phyloP scores from a whole-genome alignment of 2,329 filamentous ascomycete species.

The Dactylellina drechsleri region DNA sequence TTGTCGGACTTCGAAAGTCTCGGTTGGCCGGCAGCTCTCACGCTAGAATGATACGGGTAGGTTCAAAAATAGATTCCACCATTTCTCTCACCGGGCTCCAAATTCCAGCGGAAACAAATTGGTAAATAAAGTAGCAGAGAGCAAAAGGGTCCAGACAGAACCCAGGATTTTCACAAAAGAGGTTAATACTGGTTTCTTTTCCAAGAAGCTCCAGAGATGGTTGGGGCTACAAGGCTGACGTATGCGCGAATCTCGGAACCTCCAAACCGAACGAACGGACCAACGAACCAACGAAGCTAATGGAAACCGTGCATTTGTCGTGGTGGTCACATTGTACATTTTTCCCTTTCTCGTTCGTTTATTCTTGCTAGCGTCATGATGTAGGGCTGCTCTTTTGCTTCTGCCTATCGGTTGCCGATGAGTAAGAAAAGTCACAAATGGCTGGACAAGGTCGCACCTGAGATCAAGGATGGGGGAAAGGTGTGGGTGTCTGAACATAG shows the following conservation, averaged over 20 bases:
- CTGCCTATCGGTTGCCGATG: slow-evolving; percentile 40
- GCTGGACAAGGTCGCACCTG: not conserved
- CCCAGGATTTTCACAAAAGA: not conserved
- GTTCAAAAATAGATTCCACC: slow-evolving; percentile 51
- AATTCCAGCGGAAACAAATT: too few species aligned
- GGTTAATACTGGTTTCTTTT: not conserved
- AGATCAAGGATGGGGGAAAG: slow-evolving; percentile 6
- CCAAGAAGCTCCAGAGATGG: slow-evolving; percentile 1
- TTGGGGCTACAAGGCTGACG: slow-evolving; percentile 11
- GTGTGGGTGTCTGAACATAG: slow-evolving; percentile 20
- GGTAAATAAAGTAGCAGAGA: not conserved
- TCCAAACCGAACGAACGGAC: not conserved
- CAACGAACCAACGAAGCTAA: slow-evolving; percentile 9
- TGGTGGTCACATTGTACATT: slow-evolving; percentile 20
- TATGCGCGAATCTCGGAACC: slow-evolving; percentile 5
- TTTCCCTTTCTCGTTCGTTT: slow-evolving; percentile 27
- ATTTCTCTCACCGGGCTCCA: not conserved
- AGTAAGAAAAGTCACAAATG: slow-evolving; percentile 35
- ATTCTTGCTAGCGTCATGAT: slow-evolving; percentile 3
- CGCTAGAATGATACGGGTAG: slow-evolving; percentile 49
- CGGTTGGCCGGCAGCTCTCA: slow-evolving; percentile 46
- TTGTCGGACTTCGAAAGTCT: slow-evolving; percentile 8
- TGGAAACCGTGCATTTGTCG: slow-evolving; percentile 1
- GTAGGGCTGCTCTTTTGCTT: slow-evolving; percentile 44
- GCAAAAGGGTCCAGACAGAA: not conserved